Base-by-base conservation (phyloP, 1,139 yeast genomes). In the Pichia sp. region DNA sequence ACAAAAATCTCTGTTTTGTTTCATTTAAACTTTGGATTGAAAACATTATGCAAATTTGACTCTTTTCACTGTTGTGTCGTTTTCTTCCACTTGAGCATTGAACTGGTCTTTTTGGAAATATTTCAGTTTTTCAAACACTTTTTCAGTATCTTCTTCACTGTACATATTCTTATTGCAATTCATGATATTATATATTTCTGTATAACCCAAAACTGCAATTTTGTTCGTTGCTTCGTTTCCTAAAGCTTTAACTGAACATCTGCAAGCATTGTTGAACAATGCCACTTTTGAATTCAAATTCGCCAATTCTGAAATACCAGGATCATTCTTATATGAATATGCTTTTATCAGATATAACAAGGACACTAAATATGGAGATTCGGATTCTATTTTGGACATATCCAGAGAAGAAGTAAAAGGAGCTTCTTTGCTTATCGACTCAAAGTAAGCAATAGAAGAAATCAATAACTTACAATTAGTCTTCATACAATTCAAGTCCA, bases 351-450 rank as follows among this genome's bases (percentile, higher is more conserved):
- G 54, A 40, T 54, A 58, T 3, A 54, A 28, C 8, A 57, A 38
- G 1, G 63, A 52, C 3, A 53, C 36, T 8, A 59, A 41, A 34
- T 57, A 38, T 3, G 63, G 63, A 1, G 62, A 36, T 10, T n/a
- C 36, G 2, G 27, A 23, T 37, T 43, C 40, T n/a, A 43, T 31
- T 11, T 31, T 11, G 11, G 11, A 11, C 11, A 31, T 31, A 31
- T 31, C 11, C 11, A 11, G 33, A 16, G 23, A 16, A 16, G 23
- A 16, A 16, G 23, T 16, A 16, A 16, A 16, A 2, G 23, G 2
- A 16, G 23, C 23, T 16, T 16, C 23, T 16, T 16, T 16, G 23
- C 23, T 16, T 16, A 16, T 16, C 23, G 23, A 16, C 23, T 16
- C 23, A 16, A 16, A 16, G 23, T 16, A 16, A 16, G 23, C 23